These are phyloP conservation scores for Cutaneotrichosporon cavernicola DNA, from an alignment of 1,284 basidiomycete genomes.

Conservation along the genomic window DNA sequence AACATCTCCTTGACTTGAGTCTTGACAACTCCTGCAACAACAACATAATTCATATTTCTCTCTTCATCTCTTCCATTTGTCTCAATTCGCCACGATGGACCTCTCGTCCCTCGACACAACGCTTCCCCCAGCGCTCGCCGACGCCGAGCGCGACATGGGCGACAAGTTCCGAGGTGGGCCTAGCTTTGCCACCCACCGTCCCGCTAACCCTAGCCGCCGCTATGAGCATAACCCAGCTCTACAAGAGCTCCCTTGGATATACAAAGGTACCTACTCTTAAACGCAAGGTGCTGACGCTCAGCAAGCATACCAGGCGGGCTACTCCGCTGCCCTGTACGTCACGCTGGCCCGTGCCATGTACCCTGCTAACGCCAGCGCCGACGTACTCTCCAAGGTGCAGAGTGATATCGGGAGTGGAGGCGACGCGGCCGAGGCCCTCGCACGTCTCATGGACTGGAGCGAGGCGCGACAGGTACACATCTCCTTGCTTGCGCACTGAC, in stretches of 20 bases:
- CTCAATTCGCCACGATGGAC: slow-evolving; percentile 38
- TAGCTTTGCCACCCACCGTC: neutral
- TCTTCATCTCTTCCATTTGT: neutral
- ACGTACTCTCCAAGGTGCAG: slow-evolving; percentile 51
- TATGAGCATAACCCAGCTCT: slow-evolving; percentile 52
- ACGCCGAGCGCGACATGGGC: slow-evolving; percentile 54
- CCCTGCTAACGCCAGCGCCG: slow-evolving; percentile 30
- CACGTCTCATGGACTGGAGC: slow-evolving; percentile 54
- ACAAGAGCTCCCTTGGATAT: slow-evolving; percentile 50
- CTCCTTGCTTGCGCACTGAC: neutral
- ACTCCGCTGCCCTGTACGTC: slow-evolving; percentile 51
- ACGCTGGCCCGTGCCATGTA: slow-evolving; percentile 8
- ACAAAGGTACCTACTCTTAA: slow-evolving; percentile 46
- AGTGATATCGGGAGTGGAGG: slow-evolving; percentile 44
- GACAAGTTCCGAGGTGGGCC: slow-evolving; percentile 54
- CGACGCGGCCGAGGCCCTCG: slow-evolving; percentile 47
- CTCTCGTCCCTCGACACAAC: slow-evolving; percentile 50
- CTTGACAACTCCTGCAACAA: neutral
- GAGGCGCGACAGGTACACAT: slow-evolving; percentile 51
- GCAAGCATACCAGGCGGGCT: slow-evolving; percentile 54
- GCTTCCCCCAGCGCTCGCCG: slow-evolving; percentile 48
- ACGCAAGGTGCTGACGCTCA: slow-evolving; percentile 20
- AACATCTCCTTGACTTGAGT: neutral
- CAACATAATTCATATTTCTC: neutral
- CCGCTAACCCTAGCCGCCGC: slow-evolving; percentile 45